Base-by-base conservation (phyloP, 1,284 basidiomycete genomes). In the Irpex rosettiformis region DNA sequence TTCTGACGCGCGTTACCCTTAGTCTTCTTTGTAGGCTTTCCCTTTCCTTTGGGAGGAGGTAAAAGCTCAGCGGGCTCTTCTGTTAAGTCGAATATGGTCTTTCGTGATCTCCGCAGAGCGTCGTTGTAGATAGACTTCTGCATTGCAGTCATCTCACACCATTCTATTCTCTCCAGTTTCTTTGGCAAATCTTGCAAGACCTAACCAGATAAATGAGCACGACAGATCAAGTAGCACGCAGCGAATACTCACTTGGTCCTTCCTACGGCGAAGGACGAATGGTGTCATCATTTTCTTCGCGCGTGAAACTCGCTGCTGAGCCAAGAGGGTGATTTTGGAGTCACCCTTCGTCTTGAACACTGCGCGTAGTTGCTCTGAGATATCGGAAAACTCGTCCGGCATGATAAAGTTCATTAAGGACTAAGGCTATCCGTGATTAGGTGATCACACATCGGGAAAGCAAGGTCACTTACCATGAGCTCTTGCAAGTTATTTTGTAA, bases 251-350 rank as follows among this genome's bases (percentile, higher is more conserved):
- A 86, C 91, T 76, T 94, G 91, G 63, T 95, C 93, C 75, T 99
- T 99, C 64, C 96, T 85, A 52, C 97, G 84, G 22, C 97, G 90
- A 21, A 99, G 82, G 27, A 99, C 96, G 71, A 99, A 99, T 0
- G 97, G 97, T 16, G 93, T 96, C 89, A 99, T 95, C 95, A 99
- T 98, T 72, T 92, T 94, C 76, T 98, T 97, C 4, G 97, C 97
- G 58, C 96, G 79, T 53, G 94, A 92, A 25, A 98, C 91, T 51
- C 96, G 88, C 70, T 95, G 90, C 69, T 93, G 88, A 4, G 95
- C 91, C 13, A 99, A 85, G 45, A 97, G 72, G 45, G 91, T 91
- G 54, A 92, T 86, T 62, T 91, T 92, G 8, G 89, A 88, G 66
- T 94, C 91, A 4, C 91, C 88, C 66, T 93, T 94, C 40, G 94